These are phyloP conservation scores for Tuber indicum DNA, from an alignment of 495 filamentous ascomycete species.

Conservation along the genomic window DNA sequence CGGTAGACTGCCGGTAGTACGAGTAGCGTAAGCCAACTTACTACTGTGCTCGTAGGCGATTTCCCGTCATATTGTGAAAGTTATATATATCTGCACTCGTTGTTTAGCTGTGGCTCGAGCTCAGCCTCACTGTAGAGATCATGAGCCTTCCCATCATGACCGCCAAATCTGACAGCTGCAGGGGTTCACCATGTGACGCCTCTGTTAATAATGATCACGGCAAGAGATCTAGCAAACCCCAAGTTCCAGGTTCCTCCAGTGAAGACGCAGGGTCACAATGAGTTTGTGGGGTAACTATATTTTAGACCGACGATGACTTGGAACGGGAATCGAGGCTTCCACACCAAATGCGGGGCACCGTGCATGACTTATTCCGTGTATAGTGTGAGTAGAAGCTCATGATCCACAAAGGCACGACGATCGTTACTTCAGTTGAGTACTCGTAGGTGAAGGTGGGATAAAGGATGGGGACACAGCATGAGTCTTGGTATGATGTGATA, in stretches of 20 bases:
- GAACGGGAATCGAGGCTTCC: neutral
- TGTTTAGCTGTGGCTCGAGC: neutral
- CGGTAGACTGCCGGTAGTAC: neutral
- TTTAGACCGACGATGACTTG: neutral
- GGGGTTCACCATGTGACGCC: conserved; percentile 1
- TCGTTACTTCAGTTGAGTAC: neutral
- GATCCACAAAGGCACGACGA: neutral
- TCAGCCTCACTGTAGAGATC: neutral
- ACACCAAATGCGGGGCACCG: neutral
- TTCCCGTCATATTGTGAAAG: neutral
- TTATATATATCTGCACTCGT: neutral
- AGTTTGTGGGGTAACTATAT: neutral
- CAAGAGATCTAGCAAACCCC: neutral
- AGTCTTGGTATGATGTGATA: neutral
- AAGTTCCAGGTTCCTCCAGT: conserved; percentile 3
- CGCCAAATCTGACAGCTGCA: neutral
- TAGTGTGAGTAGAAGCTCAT: neutral
- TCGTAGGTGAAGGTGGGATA: neutral
- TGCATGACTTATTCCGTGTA: neutral
- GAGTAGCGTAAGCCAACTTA: too few relatives aligned
- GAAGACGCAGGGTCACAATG: neutral
- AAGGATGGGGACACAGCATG: neutral
- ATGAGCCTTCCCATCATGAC: neutral
- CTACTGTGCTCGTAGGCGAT: neutral
- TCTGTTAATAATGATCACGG: neutral